Base-by-base conservation (phyloP, 345 rosid genomes). In the Jatropha curcas region DNA sequence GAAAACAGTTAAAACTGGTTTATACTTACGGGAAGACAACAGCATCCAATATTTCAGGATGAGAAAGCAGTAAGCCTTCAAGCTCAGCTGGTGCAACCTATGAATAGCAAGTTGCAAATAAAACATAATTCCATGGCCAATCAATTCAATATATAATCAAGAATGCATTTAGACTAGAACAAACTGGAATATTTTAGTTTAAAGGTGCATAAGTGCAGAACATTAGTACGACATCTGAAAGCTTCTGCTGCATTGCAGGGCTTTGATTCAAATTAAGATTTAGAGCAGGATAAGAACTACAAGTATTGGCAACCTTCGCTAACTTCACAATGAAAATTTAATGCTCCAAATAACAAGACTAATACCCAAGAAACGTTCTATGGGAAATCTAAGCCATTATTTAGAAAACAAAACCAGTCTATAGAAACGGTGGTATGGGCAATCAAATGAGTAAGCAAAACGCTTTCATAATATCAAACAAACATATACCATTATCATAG, bases 61-160 rank as follows among this genome's bases (percentile, higher is more conserved):
- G 99, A 22, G 97, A 84, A 81, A 94, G 85, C 72, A 94, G 90
- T 8, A 94, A 82, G 33, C 93, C 97, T 85, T 95, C 98, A 64
- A 92, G 87, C 75, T 95, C 99, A 37, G 98, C 99, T 60, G 97
- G 99, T 60, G 99, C 99, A 70, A 92, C 89, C 99, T 95, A 39
- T 28, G 52, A 31, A 69, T 12, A 69, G 46, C 61, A 59, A 64
- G 37, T 11, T 27, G 13, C 13, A 39, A 13, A 72, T 28, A 27
- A 62, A 27, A 30, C 2, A 30, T 59, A 51, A 69, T 11, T 59
- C 25, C 25, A 2, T 27, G 22, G n/a, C 35, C n/a, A 57, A 27
- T 20, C 10, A 34, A 53, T 64, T 48, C 52, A 45, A 59, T 41
- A 35, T 7, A 33, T 3, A 43, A 17, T 24, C 22, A 34, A 25